phyloP scores from a whole-genome alignment of 768 basidiomycete genomes.

The Lactarius indigo region DNA sequence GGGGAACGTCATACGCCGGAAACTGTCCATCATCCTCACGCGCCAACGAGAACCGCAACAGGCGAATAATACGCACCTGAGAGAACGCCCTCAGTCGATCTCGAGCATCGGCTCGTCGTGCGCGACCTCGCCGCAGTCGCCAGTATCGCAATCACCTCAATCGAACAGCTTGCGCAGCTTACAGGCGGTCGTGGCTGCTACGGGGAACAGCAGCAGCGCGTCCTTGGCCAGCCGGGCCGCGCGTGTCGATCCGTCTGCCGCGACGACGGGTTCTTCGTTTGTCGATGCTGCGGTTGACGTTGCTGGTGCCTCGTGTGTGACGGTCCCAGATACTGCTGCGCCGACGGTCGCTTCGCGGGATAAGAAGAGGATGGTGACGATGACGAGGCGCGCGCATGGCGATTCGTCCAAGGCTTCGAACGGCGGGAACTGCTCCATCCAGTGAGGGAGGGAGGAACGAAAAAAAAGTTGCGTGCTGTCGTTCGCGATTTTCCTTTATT shows the following conservation, averaged over 20 bases:
- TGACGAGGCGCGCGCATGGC: slow-evolving; percentile 14
- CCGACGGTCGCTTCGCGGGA: neutral
- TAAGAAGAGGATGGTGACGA: slow-evolving; percentile 3
- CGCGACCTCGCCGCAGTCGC: slow-evolving; percentile 36
- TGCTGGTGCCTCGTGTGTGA: neutral
- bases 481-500: neutral
- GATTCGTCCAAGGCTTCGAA: slow-evolving; percentile 8
- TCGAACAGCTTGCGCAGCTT: slow-evolving; percentile 54
- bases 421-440: slow-evolving; percentile 14
- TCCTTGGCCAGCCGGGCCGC: slow-evolving; percentile 32
- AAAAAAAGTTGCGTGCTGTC: neutral
- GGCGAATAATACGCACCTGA: slow-evolving; percentile 36
- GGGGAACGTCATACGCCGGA: slow-evolving; percentile 29
- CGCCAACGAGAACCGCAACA: slow-evolving; percentile 27
- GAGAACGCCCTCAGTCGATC: slow-evolving; percentile 49
- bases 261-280: slow-evolving; percentile 1
- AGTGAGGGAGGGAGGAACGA: neutral
- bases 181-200: slow-evolving; percentile 35
- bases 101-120: slow-evolving; percentile 45
- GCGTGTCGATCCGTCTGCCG: neutral
- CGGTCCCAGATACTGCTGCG: neutral
- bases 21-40: slow-evolving; percentile 37
- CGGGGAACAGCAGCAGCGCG: neutral
- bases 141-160: slow-evolving; percentile 35
- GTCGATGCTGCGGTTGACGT: neutral